Evolutionary conservation across 768 basidiomycete genomes (phyloP).

Genomic region (Dendrothele bispora): DNA sequence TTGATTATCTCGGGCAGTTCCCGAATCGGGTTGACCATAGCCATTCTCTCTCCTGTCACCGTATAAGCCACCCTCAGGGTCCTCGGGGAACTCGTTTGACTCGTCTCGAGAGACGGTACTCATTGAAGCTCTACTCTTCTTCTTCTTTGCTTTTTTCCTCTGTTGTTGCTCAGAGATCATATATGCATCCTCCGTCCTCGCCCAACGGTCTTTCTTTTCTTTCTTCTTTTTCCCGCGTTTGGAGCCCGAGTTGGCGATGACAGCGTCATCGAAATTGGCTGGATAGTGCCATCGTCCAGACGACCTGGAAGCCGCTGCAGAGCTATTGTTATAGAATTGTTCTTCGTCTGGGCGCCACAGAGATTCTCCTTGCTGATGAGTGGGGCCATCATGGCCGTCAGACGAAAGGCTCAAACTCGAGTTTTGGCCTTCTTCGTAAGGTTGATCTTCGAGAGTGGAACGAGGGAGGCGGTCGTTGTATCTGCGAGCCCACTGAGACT

Average conservation of each 20-base stretch:
- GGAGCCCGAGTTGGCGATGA: slow-evolving; percentile 34
- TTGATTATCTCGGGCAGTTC: slow-evolving; percentile 16
- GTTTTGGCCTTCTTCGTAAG: slow-evolving; percentile 81
- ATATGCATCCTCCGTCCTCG: slow-evolving; percentile 84
- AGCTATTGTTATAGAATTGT: slow-evolving; percentile 58
- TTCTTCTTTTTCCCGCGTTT: slow-evolving; percentile 60
- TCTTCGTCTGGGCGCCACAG: slow-evolving; percentile 81
- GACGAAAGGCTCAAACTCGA: slow-evolving; percentile 39
- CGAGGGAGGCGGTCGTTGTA: slow-evolving; percentile 79
- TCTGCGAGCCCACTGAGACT: slow-evolving; percentile 84
- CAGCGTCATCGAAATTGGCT: slow-evolving; percentile 76
- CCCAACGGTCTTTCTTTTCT: slow-evolving; percentile 87
- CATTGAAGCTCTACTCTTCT: slow-evolving; percentile 48
- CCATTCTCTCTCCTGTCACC: too few relatives aligned
- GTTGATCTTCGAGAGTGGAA: slow-evolving; percentile 68
- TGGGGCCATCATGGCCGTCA: slow-evolving; percentile 30
- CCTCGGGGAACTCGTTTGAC: slow-evolving; percentile 60
- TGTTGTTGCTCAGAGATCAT: slow-evolving; percentile 45
- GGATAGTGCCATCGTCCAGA: slow-evolving; percentile 82
- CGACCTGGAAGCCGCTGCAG: slow-evolving; percentile 31
- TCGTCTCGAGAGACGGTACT: slow-evolving; percentile 36
- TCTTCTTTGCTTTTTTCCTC: slow-evolving; percentile 64
- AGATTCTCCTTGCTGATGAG: slow-evolving; percentile 46
- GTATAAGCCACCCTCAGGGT: slow-evolving; percentile 69
- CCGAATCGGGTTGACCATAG: slow-evolving; percentile 10